phyloP scores from a whole-genome alignment of 441 rosid species.

The Corymbia citriodora region DNA sequence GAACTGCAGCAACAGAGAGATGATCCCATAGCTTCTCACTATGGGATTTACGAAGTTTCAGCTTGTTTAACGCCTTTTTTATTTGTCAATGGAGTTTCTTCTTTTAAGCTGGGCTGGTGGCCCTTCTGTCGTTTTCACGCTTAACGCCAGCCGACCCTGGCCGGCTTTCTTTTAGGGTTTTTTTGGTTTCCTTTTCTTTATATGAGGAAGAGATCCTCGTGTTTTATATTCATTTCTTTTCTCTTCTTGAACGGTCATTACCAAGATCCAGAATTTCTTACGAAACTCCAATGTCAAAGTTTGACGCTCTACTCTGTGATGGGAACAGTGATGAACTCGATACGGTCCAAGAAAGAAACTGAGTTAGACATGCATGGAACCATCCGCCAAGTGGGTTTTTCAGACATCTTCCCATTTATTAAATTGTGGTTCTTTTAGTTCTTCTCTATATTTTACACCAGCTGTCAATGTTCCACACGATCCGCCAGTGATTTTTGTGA shows the following conservation, averaged over 20 bases:
- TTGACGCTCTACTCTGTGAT: not conserved
- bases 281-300: not conserved
- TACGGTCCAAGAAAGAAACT: not conserved
- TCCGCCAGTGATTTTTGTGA: not conserved
- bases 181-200: not conserved
- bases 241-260: not conserved
- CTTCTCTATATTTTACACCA: not conserved
- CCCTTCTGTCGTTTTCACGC: not conserved
- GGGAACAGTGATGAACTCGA: not conserved
- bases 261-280: not conserved
- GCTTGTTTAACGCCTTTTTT: not conserved
- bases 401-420: not conserved
- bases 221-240: not conserved
- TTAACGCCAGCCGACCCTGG: not conserved
- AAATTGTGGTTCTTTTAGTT: not conserved
- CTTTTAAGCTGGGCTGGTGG: not conserved
- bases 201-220: not conserved
- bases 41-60: not conserved
- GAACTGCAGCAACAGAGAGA: slow-evolving; percentile 38
- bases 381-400: not conserved
- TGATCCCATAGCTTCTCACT: slow-evolving; percentile 40
- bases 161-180: not conserved
- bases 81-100: not conserved
- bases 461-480: not conserved
- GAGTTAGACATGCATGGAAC: not conserved